These are phyloP conservation scores for Puccinia brachypodii DNA, from an alignment of 1,284 basidiomycete species.

Conservation along the genomic window DNA sequence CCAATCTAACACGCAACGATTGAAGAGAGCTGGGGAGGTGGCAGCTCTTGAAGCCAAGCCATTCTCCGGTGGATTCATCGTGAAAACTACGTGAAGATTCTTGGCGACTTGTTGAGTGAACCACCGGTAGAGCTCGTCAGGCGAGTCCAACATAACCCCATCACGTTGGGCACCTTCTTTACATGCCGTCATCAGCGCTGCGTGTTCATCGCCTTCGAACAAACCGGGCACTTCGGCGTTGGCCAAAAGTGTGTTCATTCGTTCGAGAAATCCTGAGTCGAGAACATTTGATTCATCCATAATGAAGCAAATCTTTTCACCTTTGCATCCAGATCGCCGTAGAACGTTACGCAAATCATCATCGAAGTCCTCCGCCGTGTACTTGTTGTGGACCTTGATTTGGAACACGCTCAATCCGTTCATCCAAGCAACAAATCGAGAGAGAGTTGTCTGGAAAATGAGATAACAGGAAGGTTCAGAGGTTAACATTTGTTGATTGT, in stretches of 20 bases:
- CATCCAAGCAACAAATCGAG: slow-evolving; percentile 99
- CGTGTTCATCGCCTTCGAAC: slow-evolving; percentile 96
- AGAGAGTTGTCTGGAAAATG: slow-evolving; percentile 83
- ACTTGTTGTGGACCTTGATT: slow-evolving; percentile 98
- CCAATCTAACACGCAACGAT: slow-evolving; percentile 97
- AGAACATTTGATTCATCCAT: slow-evolving; percentile 99
- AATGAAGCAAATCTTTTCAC: slow-evolving; percentile 99
- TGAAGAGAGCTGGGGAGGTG: slow-evolving; percentile 95
- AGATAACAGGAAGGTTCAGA: slow-evolving; percentile 20
- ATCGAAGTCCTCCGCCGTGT: slow-evolving; percentile 96
- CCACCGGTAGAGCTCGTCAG: slow-evolving; percentile 94
- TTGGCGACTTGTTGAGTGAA: slow-evolving; percentile 95
- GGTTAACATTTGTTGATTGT: background rate
- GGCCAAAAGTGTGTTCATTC: slow-evolving; percentile 98
- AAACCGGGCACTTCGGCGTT: slow-evolving; percentile 99
- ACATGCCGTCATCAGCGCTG: slow-evolving; percentile 94
- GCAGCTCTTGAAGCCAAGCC: slow-evolving; percentile 92
- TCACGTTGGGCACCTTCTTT: slow-evolving; percentile 98
- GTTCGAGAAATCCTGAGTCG: slow-evolving; percentile 95
- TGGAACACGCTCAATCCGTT: slow-evolving; percentile 98
- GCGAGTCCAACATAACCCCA: slow-evolving; percentile 95
- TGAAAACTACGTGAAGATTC: slow-evolving; percentile 95
- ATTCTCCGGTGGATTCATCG: slow-evolving; percentile 98
- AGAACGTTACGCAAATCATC: slow-evolving; percentile 93
- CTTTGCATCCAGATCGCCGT: slow-evolving; percentile 91